Percentiles rank a stretch among this genome's conserved stretches.
Evolutionary conservation across 305 asterid species (phyloP).

Genomic region (Fraxinus nigra): DNA sequence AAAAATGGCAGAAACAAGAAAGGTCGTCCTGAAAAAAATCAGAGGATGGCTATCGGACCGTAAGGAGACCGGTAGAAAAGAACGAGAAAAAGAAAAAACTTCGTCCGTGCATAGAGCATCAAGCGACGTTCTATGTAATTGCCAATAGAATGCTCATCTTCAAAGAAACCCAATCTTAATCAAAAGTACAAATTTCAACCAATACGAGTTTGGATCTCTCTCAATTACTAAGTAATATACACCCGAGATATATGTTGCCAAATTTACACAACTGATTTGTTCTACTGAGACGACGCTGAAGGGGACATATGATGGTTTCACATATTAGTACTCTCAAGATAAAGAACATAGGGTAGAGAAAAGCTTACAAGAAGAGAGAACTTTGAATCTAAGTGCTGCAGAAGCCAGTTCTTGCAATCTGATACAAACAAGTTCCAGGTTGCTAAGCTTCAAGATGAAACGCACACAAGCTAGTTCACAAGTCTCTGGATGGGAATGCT

Average conservation of each 20-base stretch:
- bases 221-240: slow-evolving; percentile 26
- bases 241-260: slow-evolving; percentile 22
- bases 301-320: slow-evolving; percentile 11
- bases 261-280: slow-evolving; percentile 10
- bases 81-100: neutral
- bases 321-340: slow-evolving; percentile 22
- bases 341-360: slow-evolving; percentile 16
- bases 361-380: slow-evolving; percentile 10
- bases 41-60: neutral
- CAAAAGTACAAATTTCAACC: neutral
- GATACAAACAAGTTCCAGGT: slow-evolving; percentile 18
- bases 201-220: neutral
- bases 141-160: neutral
- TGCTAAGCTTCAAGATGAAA: neutral
- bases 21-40: neutral
- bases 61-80: neutral
- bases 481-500: slow-evolving; percentile 29
- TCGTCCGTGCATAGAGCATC: neutral
- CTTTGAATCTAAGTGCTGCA: neutral
- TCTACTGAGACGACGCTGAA: slow-evolving; percentile 5
- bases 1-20: neutral
- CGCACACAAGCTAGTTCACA: slow-evolving; percentile 16
- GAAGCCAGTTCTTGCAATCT: slow-evolving; percentile 18
- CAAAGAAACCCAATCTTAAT: neutral
- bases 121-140: neutral